phyloP scores from a whole-genome alignment of 140 eudicot species.

The Erigeron philadelphicus region DNA sequence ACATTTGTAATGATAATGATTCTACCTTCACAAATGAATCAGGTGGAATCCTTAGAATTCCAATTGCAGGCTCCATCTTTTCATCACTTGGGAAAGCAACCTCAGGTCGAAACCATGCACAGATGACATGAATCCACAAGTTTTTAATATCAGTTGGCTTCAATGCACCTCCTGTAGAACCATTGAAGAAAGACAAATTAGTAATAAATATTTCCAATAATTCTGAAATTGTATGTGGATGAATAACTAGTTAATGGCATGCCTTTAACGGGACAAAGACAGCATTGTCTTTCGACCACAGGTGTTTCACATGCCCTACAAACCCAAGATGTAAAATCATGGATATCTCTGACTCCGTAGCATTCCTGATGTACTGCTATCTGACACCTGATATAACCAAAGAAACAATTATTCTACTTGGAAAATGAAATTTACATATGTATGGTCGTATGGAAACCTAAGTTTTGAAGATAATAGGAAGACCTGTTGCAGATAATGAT shows the following conservation, averaged over 20 bases:
- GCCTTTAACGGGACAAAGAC: conserved; percentile 95
- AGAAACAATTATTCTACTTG: conserved; percentile 4
- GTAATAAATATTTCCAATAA: background rate
- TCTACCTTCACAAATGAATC: conserved; percentile 71
- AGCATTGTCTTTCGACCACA: conserved; percentile 63
- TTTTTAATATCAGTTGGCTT: conserved; percentile 77
- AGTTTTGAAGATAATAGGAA: background rate
- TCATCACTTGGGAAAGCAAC: conserved; percentile 55
- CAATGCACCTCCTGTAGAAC: conserved; percentile 78
- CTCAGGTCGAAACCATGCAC: conserved; percentile 95
- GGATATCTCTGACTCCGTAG: conserved; percentile 60
- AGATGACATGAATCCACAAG: conserved; percentile 88
- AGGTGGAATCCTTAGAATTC: conserved; percentile 62
- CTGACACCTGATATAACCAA: conserved; percentile 55
- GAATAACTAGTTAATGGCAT: conserved; percentile 16
- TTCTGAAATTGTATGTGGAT: background rate
- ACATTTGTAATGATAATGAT: background rate
- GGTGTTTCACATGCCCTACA: conserved; percentile 95
- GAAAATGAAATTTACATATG: background rate
- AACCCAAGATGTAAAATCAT: conserved; percentile 93
- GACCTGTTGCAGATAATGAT: conserved; percentile 88
- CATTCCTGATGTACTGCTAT: conserved; percentile 98
- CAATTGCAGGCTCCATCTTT: conserved; percentile 95
- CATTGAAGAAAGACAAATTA: conserved; percentile 6
- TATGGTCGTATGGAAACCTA: background rate